Percentiles rank a stretch among this genome's conserved stretches.
phyloP scores from a whole-genome alignment of 2,329 filamentous ascomycete species.

The Fusarium staphyleae region DNA sequence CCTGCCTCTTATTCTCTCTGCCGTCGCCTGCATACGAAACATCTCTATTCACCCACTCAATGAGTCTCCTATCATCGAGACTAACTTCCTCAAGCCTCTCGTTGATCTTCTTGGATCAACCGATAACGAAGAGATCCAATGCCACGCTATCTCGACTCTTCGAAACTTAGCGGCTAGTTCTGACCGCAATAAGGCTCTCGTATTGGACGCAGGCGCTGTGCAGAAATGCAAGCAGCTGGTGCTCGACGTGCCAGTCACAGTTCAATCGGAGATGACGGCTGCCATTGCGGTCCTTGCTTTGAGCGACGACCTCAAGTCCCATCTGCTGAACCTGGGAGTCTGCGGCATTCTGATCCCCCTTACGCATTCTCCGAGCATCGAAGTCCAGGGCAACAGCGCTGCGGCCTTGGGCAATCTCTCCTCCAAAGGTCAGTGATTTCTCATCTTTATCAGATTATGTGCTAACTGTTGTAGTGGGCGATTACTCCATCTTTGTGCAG shows the following conservation, averaged over 20 bases:
- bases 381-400: slow-evolving; percentile 97
- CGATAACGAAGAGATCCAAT: slow-evolving; percentile 98
- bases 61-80: slow-evolving; percentile 98
- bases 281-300: slow-evolving; percentile 95
- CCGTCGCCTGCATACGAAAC: slow-evolving; percentile 97
- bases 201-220: slow-evolving; percentile 93
- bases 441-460: neutral
- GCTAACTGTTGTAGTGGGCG: slow-evolving; percentile 70
- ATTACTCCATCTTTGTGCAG: slow-evolving; percentile 94
- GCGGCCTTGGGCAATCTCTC: slow-evolving; percentile 95
- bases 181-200: slow-evolving; percentile 97
- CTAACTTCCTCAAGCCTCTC: slow-evolving; percentile 90
- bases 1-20: slow-evolving; percentile 92
- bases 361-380: slow-evolving; percentile 93
- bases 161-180: slow-evolving; percentile 96
- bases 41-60: slow-evolving; percentile 98
- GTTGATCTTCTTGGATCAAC: slow-evolving; percentile 94
- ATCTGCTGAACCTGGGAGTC: slow-evolving; percentile 88
- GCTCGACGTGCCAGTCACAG: slow-evolving; percentile 87
- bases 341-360: slow-evolving; percentile 96
- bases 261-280: slow-evolving; percentile 99
- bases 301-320: slow-evolving; percentile 93
- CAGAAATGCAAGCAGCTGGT: slow-evolving; percentile 99
- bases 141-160: slow-evolving; percentile 95
- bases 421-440: slow-evolving; percentile 77